phyloP scores from a whole-genome alignment of 345 rosid species.

The Orychophragmus violaceus region DNA sequence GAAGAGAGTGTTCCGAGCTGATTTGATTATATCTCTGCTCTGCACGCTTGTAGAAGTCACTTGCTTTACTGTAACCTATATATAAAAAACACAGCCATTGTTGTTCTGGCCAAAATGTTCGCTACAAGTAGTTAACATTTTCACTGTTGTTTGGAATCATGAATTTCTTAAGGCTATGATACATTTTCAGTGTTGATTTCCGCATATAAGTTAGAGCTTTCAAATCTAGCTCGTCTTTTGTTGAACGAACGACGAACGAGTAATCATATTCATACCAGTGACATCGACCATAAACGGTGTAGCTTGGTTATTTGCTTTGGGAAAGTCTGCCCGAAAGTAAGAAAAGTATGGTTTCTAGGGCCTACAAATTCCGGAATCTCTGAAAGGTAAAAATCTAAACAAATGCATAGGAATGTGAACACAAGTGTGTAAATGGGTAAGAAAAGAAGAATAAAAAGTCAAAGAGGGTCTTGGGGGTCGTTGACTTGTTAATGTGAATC shows the following conservation, averaged over 20 bases:
- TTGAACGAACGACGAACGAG: too few species aligned
- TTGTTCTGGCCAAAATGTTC: neutral
- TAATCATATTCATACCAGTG: neutral
- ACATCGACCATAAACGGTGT: neutral
- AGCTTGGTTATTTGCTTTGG: too few species aligned
- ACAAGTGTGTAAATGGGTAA: slow-evolving; percentile 7
- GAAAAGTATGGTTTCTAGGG: neutral
- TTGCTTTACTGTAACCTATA: slow-evolving; percentile 8
- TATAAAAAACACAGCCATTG: neutral
- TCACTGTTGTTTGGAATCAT: slow-evolving; percentile 14
- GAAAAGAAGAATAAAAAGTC: neutral
- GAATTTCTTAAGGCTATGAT: neutral
- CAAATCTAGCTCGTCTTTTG: neutral
- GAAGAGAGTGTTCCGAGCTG: too few species aligned
- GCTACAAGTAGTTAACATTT: neutral
- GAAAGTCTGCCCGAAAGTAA: neutral
- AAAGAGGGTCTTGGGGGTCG: neutral
- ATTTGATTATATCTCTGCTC: too few species aligned
- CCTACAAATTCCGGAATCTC: neutral
- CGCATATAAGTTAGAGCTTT: too few species aligned
- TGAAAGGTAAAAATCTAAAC: too few species aligned
- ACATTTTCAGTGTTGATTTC: neutral
- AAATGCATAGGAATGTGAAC: slow-evolving; percentile 7
- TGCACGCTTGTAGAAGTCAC: neutral
- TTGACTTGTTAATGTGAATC: slow-evolving; percentile 26